Evolutionary conservation across 495 filamentous ascomycete genomes (phyloP).

Genomic region (Bryoglossum gracile): DNA sequence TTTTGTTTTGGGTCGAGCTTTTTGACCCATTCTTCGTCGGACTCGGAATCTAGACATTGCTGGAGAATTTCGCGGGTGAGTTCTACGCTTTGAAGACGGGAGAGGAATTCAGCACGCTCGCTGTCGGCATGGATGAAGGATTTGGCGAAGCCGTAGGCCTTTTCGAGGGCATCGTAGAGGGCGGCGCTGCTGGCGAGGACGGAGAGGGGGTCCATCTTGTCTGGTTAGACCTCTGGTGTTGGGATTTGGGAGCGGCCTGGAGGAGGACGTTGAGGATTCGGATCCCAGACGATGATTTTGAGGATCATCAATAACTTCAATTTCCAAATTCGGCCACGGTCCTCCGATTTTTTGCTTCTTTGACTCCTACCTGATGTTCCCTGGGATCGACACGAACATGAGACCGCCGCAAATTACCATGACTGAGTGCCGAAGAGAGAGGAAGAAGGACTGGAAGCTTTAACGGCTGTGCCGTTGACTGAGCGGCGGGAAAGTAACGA

Average conservation of each 20-base stretch:
- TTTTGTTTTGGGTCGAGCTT: conserved; percentile 1
- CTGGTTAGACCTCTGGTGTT: background rate
- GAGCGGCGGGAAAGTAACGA: no score
- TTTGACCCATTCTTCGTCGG: background rate
- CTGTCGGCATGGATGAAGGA: conserved; percentile 6
- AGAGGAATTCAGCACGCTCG: conserved; percentile 10
- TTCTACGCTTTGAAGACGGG: conserved; percentile 4
- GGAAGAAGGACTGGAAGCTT: no score
- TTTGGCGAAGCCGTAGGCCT: conserved; percentile 1
- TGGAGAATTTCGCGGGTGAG: background rate
- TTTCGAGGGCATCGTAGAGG: conserved; percentile 4
- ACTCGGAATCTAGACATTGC: no score
- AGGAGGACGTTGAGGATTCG: background rate
- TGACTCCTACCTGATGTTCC: no score
- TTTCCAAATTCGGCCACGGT: no score
- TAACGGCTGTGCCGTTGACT: no score
- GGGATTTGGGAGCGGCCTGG: background rate
- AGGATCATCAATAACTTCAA: no score
- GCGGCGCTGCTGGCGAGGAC: conserved; percentile 6
- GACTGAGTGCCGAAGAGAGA: no score
- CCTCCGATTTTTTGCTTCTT: no score
- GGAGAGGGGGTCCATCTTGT: conserved; percentile 5
- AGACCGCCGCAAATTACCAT: no score
- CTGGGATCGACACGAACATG: no score
- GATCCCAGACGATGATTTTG: no score